These are phyloP conservation scores for Candida sanyiensis DNA, from an alignment of 805 yeast genomes.

Conservation along the genomic window DNA sequence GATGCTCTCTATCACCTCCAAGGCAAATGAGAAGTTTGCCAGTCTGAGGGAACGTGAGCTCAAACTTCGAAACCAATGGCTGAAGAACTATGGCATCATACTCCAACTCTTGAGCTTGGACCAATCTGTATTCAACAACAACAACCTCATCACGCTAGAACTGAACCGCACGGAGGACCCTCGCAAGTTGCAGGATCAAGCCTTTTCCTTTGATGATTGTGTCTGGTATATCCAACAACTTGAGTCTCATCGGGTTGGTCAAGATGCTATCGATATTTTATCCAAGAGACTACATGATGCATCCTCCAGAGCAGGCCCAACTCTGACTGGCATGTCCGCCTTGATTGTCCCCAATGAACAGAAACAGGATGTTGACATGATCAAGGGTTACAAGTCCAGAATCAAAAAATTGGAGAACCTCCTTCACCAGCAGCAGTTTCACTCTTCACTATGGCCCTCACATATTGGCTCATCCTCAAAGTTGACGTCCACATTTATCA, in stretches of 20 bases:
- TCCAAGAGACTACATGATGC: conserved; percentile 34
- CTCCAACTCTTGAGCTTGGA: conserved; percentile 31
- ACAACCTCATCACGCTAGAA: conserved; percentile 18
- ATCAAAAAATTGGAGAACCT: conserved; percentile 73
- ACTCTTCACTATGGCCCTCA: conserved; percentile 42
- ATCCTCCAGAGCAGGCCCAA: conserved; percentile 21
- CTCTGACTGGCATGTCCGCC: not conserved
- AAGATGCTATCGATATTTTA: conserved; percentile 32
- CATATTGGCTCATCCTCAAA: conserved; percentile 3
- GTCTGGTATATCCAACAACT: conserved; percentile 34
- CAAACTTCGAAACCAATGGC: conserved; percentile 55
- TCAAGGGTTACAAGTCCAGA: conserved; percentile 62
- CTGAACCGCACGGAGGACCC: conserved; percentile 13
- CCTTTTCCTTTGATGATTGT: conserved; percentile 26
- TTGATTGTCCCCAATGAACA: not conserved
- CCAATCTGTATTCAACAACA: conserved; percentile 20
- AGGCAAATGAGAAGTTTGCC: conserved; percentile 53
- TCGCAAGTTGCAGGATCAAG: not conserved
- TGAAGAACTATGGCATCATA: conserved; percentile 49
- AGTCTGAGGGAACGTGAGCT: conserved; percentile 51
- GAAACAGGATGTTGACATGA: conserved; percentile 29
- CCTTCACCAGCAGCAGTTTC: conserved; percentile 66
- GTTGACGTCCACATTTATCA: conserved; percentile 6
- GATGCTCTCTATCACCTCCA: conserved; percentile 24
- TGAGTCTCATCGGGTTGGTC: conserved; percentile 25